Percentiles rank a stretch among this genome's conserved stretches.
These are phyloP conservation scores for Aspergillus uvarum DNA, from an alignment of 2,329 filamentous ascomycete species.

Conservation along the genomic window DNA sequence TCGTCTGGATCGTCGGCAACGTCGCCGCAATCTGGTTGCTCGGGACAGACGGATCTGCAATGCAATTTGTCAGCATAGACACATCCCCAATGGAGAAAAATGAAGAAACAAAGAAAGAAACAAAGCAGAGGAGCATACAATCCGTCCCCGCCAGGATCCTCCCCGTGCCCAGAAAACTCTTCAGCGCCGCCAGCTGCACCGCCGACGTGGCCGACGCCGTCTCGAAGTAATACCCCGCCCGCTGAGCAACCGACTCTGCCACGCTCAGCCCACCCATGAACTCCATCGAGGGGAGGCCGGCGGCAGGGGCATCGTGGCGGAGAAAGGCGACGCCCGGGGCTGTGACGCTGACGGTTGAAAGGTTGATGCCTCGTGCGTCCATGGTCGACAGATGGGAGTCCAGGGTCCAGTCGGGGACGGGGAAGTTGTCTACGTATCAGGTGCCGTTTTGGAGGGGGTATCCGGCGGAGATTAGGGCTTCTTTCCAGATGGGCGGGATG, in stretches of 20 bases:
- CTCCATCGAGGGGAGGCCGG: constrained; percentile 19
- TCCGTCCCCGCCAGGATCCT: constrained; percentile 27
- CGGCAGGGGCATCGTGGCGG: neutral
- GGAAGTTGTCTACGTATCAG: neutral
- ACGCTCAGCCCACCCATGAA: constrained; percentile 19
- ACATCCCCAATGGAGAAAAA: no score
- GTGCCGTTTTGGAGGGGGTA: neutral
- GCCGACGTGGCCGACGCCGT: constrained; percentile 23
- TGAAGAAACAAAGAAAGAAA: neutral
- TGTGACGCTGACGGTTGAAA: constrained; percentile 3
- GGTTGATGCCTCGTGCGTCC: neutral
- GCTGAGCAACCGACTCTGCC: constrained; percentile 18
- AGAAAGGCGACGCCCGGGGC: constrained; percentile 1
- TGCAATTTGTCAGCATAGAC: no score
- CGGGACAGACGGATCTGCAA: constrained; percentile 25
- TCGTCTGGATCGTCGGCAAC: constrained; percentile 10
- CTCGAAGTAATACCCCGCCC: constrained; percentile 21
- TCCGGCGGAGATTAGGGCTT: neutral
- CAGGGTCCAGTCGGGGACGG: constrained; percentile 4
- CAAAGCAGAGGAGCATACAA: constrained; percentile 15
- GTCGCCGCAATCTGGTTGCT: constrained; percentile 11
- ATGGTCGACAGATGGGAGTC: neutral
- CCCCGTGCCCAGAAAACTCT: constrained; percentile 22
- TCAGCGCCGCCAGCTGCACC: constrained; percentile 25
- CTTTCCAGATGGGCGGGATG: neutral